Base-by-base conservation (phyloP, 2,329 filamentous ascomycete species). In the Spiromastix sp. region DNA sequence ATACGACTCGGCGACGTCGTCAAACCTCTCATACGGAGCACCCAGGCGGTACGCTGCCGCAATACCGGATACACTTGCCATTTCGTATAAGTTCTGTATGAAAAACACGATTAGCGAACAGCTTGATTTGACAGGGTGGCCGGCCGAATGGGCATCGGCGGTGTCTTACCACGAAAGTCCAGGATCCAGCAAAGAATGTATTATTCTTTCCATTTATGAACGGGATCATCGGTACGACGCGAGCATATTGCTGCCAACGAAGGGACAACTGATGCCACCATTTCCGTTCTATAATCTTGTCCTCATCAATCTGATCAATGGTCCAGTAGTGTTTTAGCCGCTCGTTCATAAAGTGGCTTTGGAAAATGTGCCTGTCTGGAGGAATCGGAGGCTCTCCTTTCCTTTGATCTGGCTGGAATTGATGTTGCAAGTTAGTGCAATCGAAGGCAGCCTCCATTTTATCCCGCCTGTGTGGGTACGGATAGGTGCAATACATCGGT, bases 391-490 rank as follows among this genome's bases (percentile, higher is more conserved):
- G 32, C 10, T 50, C 43, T 1, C 48, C 48, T 16, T 50, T 42
- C 4, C 47, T 48, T 10, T 57, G 35, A 1, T 52, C 50, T 13
- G 54, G 53, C 1, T 74, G 74, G 42, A 85, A 80, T 50, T 85
- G 80, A 29, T 77, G 69, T 52, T 85, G 80, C 56, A 85, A 84
- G 52, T 83, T 81, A 24, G 76, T 79, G 59, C 77, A 81, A 54
- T 85, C 79, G 56, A 84, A 85, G 38, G 72, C 79, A 68, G 64
- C 74, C 51, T 74, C 71, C 22, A 67, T 68, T 52, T 75, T 76
- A 3, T 63, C 66, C 5, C 60, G 60, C 42, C 72, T 70, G 13
- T 63, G 45, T 0, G 58, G 56, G 48, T 76, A 76, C 45, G 66
- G 68, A 38, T 75, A 71, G 45, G 72, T 77, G 46, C 70, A 67